Evolutionary conservation across 2,329 filamentous ascomycete genomes (phyloP), one percentile per base, ranked within the genome.

Genomic region (Venturia effusa): DNA sequence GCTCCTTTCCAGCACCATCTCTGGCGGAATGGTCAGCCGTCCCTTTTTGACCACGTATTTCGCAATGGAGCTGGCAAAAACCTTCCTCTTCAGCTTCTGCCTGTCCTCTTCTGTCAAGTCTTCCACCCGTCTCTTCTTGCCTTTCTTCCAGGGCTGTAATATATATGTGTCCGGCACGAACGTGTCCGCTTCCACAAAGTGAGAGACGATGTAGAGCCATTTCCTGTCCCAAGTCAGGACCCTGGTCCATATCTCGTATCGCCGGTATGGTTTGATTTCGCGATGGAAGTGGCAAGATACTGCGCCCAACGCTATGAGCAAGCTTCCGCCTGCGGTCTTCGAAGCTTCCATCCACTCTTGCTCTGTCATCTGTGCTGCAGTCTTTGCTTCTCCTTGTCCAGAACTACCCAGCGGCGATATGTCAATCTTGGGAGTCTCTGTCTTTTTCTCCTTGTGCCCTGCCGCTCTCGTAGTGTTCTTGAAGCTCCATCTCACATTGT

Each of bases 1-100:
- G 61, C 87, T 88, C 41, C 87, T 83, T 54, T 83, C 80, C 32
- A 97, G 79, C 8, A 93, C 80, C 59, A 89, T 80, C 68, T 92
- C 88, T 0, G 94, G 92, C 67, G 92, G 85, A 4, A 97, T 84
- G 0, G 93, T 97, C 70, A 94, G 80, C 30, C 93, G 81, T 1
- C 79, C 79, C 66, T 77, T 77, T 70, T 81, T 81, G 65, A 80
- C 76, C 2, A 81, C 79, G 66, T 81, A 81, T 61, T 79, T 75
- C 1, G 79, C 76, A 41, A 81, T 72, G 8, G 75, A 78, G n/a
- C 77, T 80, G 10, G 79, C 79, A 66, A 75, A 80, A n/a, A 81
- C 74, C 13, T 77, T 73, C 48, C 75, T 74, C 65, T 74, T 74
- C 30, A 80, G 66, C 54, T 72, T 70, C 66, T 73, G 68, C 64